Percentiles rank a stretch among this genome's conserved stretches.
phyloP scores from a whole-genome alignment of 257 asterid genomes.

The Capsicum pubescens region DNA sequence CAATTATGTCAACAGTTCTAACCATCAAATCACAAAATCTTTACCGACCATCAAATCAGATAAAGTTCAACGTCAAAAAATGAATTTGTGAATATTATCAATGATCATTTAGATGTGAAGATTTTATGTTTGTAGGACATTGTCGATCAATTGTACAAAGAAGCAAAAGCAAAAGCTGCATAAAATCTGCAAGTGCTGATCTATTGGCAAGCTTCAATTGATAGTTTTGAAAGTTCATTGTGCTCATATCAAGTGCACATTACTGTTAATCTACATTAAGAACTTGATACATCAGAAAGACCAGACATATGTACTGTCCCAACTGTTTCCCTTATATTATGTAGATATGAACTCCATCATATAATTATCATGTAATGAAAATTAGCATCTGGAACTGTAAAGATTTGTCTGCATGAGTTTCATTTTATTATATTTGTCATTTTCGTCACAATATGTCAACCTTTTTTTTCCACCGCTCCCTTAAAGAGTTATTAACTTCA shows the following conservation, averaged over 20 bases:
- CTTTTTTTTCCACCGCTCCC: too few species aligned
- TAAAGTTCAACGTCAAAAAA: too few species aligned
- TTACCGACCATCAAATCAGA: too few species aligned
- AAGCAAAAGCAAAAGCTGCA: conserved; percentile 58
- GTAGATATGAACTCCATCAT: background rate
- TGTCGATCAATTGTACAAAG: conserved; percentile 70
- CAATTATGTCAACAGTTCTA: background rate
- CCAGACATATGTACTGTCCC: background rate
- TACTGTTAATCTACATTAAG: too few species aligned
- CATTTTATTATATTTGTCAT: too few species aligned
- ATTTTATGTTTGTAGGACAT: conserved; percentile 52
- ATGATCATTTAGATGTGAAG: background rate
- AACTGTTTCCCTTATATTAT: background rate
- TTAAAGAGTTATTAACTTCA: too few species aligned
- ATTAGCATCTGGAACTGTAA: background rate
- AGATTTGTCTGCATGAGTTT: too few species aligned
- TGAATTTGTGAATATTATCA: too few species aligned
- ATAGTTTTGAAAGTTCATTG: too few species aligned
- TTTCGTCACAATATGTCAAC: too few species aligned
- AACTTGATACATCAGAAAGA: background rate
- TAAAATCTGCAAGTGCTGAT: conserved; percentile 4
- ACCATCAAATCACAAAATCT: background rate
- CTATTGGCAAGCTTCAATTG: background rate
- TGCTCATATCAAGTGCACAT: too few species aligned
- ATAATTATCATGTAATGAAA: background rate